Percentiles rank a stretch among this genome's conserved stretches.
These are phyloP conservation scores for Leccinum pellstonianum DNA, from an alignment of 768 basidiomycete species.

Conservation along the genomic window DNA sequence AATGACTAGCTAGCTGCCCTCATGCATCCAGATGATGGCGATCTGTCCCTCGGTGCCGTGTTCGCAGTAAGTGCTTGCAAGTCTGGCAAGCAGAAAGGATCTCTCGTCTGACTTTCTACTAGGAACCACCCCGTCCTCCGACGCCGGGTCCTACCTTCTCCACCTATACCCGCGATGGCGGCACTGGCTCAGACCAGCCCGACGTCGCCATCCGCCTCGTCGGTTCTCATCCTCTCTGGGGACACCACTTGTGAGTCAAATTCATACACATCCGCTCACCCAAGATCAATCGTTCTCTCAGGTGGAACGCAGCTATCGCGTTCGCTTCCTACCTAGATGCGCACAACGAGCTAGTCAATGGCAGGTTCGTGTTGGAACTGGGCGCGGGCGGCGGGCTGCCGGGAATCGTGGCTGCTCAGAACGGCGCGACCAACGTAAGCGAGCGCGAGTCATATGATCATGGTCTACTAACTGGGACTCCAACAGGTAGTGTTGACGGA, in stretches of 20 bases:
- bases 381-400: constrained; percentile 95
- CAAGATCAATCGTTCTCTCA: constrained; percentile 22
- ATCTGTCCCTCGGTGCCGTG: not conserved
- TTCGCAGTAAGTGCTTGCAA: not conserved
- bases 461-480: not conserved
- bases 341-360: constrained; percentile 44
- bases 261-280: not conserved
- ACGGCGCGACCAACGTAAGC: constrained; percentile 64
- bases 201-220: constrained; percentile 66
- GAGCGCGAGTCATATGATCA: not conserved
- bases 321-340: constrained; percentile 69
- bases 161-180: constrained; percentile 41
- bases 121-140: constrained; percentile 67
- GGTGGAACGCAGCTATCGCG: constrained; percentile 80
- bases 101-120: not conserved
- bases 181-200: constrained; percentile 2
- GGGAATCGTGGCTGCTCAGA: constrained; percentile 68
- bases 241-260: constrained; percentile 64
- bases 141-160: constrained; percentile 60
- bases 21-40: not conserved
- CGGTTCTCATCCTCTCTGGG: constrained; percentile 81
- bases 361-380: constrained; percentile 70
- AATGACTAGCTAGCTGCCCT: too few relatives aligned
- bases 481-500: constrained; percentile 82
- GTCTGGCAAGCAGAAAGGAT: too few relatives aligned